Percentiles rank a stretch among this genome's conserved stretches.
phyloP scores from a whole-genome alignment of 2,329 filamentous ascomycete species.

The Botrytis fragariae region DNA sequence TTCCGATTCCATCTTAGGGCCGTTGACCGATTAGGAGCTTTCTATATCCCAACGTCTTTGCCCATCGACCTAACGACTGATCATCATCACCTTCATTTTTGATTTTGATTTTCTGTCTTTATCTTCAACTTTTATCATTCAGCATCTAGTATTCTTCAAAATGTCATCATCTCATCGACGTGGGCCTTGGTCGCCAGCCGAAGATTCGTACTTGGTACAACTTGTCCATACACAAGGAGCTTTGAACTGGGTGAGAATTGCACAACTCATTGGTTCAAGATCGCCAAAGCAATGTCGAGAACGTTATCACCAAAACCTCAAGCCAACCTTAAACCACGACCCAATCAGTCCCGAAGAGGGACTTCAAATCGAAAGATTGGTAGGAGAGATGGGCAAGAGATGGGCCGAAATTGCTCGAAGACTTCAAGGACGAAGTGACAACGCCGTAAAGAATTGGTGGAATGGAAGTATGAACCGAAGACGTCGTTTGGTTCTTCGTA shows the following conservation, averaged over 20 bases:
- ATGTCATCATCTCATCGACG: slow-evolving; percentile 54
- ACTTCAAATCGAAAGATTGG: slow-evolving; percentile 71
- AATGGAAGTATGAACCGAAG: slow-evolving; percentile 88
- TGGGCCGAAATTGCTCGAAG: slow-evolving; percentile 91
- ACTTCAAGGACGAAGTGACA: slow-evolving; percentile 83
- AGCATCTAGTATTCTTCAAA: not conserved
- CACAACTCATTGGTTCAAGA: slow-evolving; percentile 69
- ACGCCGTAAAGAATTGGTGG: slow-evolving; percentile 98
- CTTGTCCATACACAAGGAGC: slow-evolving; percentile 71
- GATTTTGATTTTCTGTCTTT: slow-evolving; percentile 9
- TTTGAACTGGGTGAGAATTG: slow-evolving; percentile 88
- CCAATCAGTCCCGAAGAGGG: slow-evolving; percentile 72
- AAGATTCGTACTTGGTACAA: slow-evolving; percentile 68
- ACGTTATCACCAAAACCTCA: slow-evolving; percentile 90
- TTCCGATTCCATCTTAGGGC: slow-evolving; percentile 5
- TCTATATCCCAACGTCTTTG: slow-evolving; percentile 18
- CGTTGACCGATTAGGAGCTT: slow-evolving; percentile 11
- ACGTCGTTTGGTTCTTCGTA: slow-evolving; percentile 40
- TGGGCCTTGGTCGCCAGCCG: slow-evolving; percentile 79
- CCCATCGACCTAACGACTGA: not conserved
- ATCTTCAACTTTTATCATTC: not conserved
- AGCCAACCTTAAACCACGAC: slow-evolving; percentile 68
- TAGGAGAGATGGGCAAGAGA: slow-evolving; percentile 74
- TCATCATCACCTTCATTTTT: slow-evolving; percentile 11
- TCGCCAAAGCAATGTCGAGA: slow-evolving; percentile 95